A percentile compares a stretch with the other conserved stretches of the same genome.
phyloP scores from a whole-genome alignment of 2,329 filamentous ascomycete genomes.

The Onygenales sp. region DNA sequence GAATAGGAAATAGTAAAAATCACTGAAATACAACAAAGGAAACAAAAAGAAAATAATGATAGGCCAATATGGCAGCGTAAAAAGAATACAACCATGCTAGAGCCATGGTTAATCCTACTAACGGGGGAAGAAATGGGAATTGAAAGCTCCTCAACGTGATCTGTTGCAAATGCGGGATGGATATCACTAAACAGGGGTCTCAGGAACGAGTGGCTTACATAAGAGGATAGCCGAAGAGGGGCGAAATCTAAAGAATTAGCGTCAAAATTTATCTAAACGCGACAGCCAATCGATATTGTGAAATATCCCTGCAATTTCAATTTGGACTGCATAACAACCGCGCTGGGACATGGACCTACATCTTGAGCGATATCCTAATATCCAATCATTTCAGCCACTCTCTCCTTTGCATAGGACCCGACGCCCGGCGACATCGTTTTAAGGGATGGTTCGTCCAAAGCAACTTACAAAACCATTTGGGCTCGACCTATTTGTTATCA shows the following conservation, averaged over 20 bases:
- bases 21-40: neutral
- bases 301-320: conserved; percentile 17
- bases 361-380: conserved; percentile 9
- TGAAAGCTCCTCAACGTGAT: conserved; percentile 24
- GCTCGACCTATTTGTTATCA: conserved; percentile 31
- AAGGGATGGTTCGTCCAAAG: neutral
- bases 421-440: neutral
- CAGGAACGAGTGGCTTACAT: conserved; percentile 20
- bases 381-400: conserved; percentile 33
- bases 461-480: conserved; percentile 50
- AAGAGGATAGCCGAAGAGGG: conserved; percentile 30
- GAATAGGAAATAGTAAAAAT: neutral
- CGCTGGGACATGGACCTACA: conserved; percentile 6
- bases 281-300: conserved; percentile 29
- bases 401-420: conserved; percentile 5
- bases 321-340: conserved; percentile 18
- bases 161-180: conserved; percentile 19
- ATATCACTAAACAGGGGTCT: neutral
- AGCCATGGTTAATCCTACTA: neutral
- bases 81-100: neutral
- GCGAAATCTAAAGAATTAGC: conserved; percentile 30
- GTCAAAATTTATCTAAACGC: conserved; percentile 25
- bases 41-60: neutral
- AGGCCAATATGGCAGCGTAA: neutral
- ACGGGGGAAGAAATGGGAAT: neutral